These are phyloP conservation scores for Jaminaea rosea DNA, from an alignment of 1,284 basidiomycete genomes.

Conservation along the genomic window DNA sequence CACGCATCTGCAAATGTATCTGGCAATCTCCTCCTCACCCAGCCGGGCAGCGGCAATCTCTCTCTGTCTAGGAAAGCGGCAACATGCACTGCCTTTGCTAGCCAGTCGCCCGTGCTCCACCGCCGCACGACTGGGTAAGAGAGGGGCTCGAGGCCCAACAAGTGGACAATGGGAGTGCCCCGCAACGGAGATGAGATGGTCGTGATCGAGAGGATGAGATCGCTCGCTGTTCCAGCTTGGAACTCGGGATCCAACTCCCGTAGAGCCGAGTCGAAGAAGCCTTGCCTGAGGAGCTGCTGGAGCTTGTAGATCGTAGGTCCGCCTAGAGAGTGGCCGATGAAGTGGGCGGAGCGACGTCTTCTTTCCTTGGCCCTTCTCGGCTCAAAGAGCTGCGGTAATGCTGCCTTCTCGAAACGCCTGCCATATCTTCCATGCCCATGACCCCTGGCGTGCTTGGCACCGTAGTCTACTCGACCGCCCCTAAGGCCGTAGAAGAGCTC, in stretches of 20 bases:
- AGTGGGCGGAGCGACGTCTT: constrained; percentile 53
- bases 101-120: constrained; percentile 18
- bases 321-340: constrained; percentile 56
- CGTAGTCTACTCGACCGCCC: constrained; percentile 54
- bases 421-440: constrained; percentile 52
- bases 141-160: constrained; percentile 16
- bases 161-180: constrained; percentile 30
- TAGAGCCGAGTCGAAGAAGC: constrained; percentile 20
- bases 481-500: constrained; percentile 55
- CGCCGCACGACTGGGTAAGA: constrained; percentile 20
- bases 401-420: constrained; percentile 39
- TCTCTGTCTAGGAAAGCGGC: constrained; percentile 10
- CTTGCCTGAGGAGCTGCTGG: constrained; percentile 17
- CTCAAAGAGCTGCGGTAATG: constrained; percentile 51
- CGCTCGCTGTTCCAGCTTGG: background rate
- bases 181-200: constrained; percentile 22
- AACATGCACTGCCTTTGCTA: constrained; percentile 23
- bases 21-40: background rate
- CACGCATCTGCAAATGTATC: constrained; percentile 6
- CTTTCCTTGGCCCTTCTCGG: constrained; percentile 25
- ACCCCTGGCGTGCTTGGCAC: constrained; percentile 47
- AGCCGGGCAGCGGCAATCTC: background rate
- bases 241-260: background rate
- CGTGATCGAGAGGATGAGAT: constrained; percentile 20
- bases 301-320: constrained; percentile 24